Conservation (phyloP, 2,329 filamentous ascomycete species). For the Trichophyton benhamiae region DNA sequence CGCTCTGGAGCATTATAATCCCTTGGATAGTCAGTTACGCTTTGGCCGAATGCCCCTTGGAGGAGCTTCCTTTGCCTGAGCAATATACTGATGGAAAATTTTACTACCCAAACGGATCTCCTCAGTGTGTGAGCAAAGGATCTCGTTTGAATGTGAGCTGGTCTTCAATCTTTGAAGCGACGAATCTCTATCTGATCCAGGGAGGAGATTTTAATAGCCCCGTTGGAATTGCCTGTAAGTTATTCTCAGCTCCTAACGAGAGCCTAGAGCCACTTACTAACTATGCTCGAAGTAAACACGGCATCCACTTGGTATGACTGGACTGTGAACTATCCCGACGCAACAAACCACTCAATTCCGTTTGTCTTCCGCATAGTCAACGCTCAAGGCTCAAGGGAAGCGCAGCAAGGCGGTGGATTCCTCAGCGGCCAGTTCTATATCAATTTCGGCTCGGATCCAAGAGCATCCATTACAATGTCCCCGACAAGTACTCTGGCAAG, state of each 20-base stretch:
- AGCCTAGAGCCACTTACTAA: background rate
- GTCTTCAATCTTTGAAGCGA: background rate
- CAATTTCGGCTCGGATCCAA: slow-evolving; percentile 28
- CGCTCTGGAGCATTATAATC: background rate
- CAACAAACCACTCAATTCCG: background rate
- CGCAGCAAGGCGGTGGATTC: background rate
- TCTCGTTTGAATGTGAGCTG: background rate
- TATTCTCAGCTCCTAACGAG: background rate
- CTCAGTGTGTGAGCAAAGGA: background rate
- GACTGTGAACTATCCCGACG: background rate
- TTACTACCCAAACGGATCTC: background rate
- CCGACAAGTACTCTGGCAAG: slow-evolving; percentile 56
- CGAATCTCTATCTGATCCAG: background rate
- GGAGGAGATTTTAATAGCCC: background rate
- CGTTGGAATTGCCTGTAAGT: background rate
- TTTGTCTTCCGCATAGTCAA: slow-evolving; percentile 2
- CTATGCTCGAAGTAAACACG: background rate
- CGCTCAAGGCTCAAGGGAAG: background rate
- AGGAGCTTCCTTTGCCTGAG: background rate
- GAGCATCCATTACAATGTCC: slow-evolving; percentile 44
- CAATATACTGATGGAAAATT: background rate
- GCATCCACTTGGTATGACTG: background rate
- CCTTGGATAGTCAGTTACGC: background rate
- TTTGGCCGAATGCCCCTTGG: background rate
- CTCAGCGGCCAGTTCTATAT: slow-evolving; percentile 2